Evolutionary conservation across 441 rosid species (phyloP), one percentile per base, ranked within the genome.

Genomic region (Isatis lusitanica): DNA sequence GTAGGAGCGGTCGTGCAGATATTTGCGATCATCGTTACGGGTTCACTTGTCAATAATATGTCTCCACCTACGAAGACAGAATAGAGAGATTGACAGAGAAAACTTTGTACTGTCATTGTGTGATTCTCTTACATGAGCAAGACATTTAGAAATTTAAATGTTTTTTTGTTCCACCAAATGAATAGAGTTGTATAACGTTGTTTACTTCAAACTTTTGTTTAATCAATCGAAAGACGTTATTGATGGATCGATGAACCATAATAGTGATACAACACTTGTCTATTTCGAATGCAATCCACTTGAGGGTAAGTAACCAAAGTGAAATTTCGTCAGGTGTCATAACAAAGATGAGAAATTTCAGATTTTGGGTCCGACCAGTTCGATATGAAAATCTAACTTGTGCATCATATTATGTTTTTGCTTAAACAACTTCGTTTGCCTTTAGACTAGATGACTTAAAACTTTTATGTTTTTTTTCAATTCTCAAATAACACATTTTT

Each of bases 1-100:
- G 40, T 85, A 93, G 97, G 92, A 61, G 85, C 76, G 21, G 46
- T 82, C 48, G 69, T 88, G 58, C 96, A 91, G 63, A 39, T 91
- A 59, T 57, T 83, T 38, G 71, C 80, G 5, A 56, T 85, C 64
- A 63, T 73, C 43, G 85, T 87, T 18, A 56, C 78, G 24, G 76
- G 58, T 38, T 85, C 88, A 7, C 88, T 91, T 56, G 78, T 86
- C 48, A 68, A 71, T 61, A 90, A 91, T 66, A 91, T 91, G 96
- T 88, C 98, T 74, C 94, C 92, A 5, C 93, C 94, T 47, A 86
- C 89, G 63, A 88, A 80, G 82, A 75, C 93, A 56, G 75, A 43
- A 63, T 76, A 76, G 69, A 28, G 63, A 62, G 9, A 63, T 21
- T 63, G 66, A 56, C n/a, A n/a, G n/a, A n/a, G n/a, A n/a, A n/a